Percentiles rank a stretch among this genome's conserved stretches.
Conservation (phyloP, 2,329 filamentous ascomycete species). For the Microcera coccophila region DNA sequence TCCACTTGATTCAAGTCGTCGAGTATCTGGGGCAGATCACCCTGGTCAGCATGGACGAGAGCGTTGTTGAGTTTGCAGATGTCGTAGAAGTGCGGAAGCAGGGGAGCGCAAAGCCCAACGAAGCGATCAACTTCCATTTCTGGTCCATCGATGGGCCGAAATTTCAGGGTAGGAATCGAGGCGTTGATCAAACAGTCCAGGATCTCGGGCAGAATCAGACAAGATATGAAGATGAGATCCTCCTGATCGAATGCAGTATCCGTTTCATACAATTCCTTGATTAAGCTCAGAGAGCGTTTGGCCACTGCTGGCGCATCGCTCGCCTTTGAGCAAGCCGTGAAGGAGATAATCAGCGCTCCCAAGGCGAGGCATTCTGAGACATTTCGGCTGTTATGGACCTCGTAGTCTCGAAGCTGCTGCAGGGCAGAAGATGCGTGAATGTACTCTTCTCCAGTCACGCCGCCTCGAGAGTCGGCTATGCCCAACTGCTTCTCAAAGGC, state of each 20-base stretch:
- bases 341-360: slow-evolving; percentile 17
- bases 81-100: slow-evolving; percentile 26
- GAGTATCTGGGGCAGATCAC: slow-evolving; percentile 5
- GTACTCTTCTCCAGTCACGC: slow-evolving; percentile 7
- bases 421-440: slow-evolving; percentile 18
- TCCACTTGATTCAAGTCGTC: slow-evolving; percentile 12
- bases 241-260: too few species aligned
- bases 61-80: slow-evolving; percentile 22
- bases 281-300: too few species aligned
- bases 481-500: slow-evolving; percentile 7
- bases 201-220: too few species aligned
- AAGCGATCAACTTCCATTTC: slow-evolving; percentile 22
- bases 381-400: slow-evolving; percentile 5
- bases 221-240: too few species aligned
- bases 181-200: slow-evolving; percentile 22
- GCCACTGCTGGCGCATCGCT: too few species aligned
- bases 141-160: slow-evolving; percentile 4
- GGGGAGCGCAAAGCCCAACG: slow-evolving; percentile 20
- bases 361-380: slow-evolving; percentile 18
- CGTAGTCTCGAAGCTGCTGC: slow-evolving; percentile 10
- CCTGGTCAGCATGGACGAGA: not conserved
- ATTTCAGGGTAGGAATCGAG: slow-evolving; percentile 19
- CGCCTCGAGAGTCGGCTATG: too few species aligned
- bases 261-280: too few species aligned
- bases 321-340: slow-evolving; percentile 16